Evolutionary conservation across 495 filamentous ascomycete genomes (phyloP).

Genomic region (Stereocaulon alpinum): DNA sequence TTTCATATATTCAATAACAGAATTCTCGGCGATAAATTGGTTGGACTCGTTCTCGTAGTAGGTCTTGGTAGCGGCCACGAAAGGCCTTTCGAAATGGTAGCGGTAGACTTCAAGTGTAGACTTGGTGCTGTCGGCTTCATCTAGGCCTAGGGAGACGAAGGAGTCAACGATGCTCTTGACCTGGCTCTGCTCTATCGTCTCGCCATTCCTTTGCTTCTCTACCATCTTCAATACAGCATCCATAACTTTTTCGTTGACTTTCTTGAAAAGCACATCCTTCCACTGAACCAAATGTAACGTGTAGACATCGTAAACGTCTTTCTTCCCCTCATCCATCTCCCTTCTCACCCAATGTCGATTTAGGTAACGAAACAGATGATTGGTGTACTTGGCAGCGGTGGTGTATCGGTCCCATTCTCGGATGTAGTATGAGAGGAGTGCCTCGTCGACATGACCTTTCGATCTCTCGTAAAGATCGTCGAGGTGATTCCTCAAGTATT

Average conservation of each 20-base stretch:
- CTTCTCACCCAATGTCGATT: constrained; percentile 99
- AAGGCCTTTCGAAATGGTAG: constrained; percentile 82
- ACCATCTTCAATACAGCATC: constrained; percentile 87
- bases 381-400: constrained; percentile 87
- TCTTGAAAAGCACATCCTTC: constrained; percentile 79
- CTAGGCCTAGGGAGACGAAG: constrained; percentile 88
- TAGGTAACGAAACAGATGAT: constrained; percentile 93
- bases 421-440: constrained; percentile 89
- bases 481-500: constrained; percentile 73
- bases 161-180: constrained; percentile 97
- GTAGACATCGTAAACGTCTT: constrained; percentile 96
- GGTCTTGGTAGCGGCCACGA: constrained; percentile 67
- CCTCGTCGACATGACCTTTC: constrained; percentile 74
- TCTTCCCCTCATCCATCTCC: constrained; percentile 98
- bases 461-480: constrained; percentile 53
- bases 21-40: constrained; percentile 91
- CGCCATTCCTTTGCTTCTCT: constrained; percentile 93
- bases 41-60: constrained; percentile 93
- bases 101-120: constrained; percentile 93
- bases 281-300: constrained; percentile 92
- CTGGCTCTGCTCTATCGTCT: constrained; percentile 94
- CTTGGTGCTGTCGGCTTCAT: constrained; percentile 86
- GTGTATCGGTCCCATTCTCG: constrained; percentile 94
- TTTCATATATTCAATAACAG: constrained; percentile 99
- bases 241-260: constrained; percentile 84